Base-by-base conservation (phyloP, 495 filamentous ascomycete genomes). In the Acidiella bohemica region DNA sequence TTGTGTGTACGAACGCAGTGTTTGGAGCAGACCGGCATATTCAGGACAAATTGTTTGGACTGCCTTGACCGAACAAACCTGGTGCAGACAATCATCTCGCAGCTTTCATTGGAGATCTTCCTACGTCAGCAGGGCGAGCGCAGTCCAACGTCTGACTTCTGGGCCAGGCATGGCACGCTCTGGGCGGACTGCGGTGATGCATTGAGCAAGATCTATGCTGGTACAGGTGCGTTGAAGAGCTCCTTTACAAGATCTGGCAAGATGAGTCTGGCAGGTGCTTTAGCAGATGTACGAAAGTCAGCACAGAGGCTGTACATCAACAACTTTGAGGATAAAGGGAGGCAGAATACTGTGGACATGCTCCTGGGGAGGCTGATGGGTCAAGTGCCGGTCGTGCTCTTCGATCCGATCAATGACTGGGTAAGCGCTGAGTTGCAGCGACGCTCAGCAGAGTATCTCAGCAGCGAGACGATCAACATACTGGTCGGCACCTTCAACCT, bases 181-280 rank as follows among this genome's bases (percentile, higher is more conserved):
- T 97, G 90, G 90, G 90, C 90, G n/a, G 90, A 97, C 57, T 95
- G 95, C 64, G 90, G 90, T 21, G 90, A 97, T 66, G 76, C 85
- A 11, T 62, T 97, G 18, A 93, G 86, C 1, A 82, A 84, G 53
- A 96, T 95, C 14, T 97, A 97, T 58, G 92, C 90, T 7, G 90
- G 90, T 24, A 97, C 90, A 7, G 90, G 92, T 1, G 90, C 90
- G 35, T 64, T 97, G 27, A 95, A 94, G 53, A 85, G 84, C 8
- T 95, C 88, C 0, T 97, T 92, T 50, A 97, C 90, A n/a, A 70
- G 90, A 31, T 76, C 80, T 54, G 90, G 90, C 19, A 97, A 95
- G 60, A 93, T 93, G 85, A 93, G 86, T 12, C 52, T 95, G 26
- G 86, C 87, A 6, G 90, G 90, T 16, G 84, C 84, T n/a, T 72